Percentiles rank a stretch among this genome's conserved stretches.
phyloP scores from a whole-genome alignment of 2,329 filamentous ascomycete species.

The Beauveria sp. region DNA sequence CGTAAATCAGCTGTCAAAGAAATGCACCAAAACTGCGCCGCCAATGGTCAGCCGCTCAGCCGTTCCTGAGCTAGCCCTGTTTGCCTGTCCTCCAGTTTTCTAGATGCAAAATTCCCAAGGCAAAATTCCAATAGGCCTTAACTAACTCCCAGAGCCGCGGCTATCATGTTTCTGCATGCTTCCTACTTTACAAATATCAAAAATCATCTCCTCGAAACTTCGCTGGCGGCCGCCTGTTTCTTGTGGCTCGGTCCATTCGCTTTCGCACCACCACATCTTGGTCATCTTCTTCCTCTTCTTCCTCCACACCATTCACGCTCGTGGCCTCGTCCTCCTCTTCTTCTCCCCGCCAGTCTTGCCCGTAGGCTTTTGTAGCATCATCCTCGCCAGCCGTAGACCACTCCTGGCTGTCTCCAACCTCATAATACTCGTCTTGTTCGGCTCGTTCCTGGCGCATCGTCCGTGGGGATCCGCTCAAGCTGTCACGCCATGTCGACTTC shows the following conservation, averaged over 20 bases:
- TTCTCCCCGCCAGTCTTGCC: neutral
- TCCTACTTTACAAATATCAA: conserved; percentile 14
- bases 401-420: conserved; percentile 22
- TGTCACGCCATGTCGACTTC: neutral
- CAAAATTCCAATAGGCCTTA: neutral
- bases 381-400: conserved; percentile 8
- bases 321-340: neutral
- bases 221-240: conserved; percentile 27
- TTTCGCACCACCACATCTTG: conserved; percentile 24
- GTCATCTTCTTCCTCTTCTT: conserved; percentile 21
- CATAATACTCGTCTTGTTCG: conserved; percentile 9
- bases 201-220: conserved; percentile 29
- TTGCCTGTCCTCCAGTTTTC: too few relatives aligned
- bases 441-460: neutral
- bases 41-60: neutral
- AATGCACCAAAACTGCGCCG: neutral
- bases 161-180: neutral
- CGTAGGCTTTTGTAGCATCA: neutral
- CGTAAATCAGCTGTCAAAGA: too few relatives aligned
- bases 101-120: neutral
- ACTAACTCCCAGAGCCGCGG: too few relatives aligned
- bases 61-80: too few relatives aligned
- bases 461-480: neutral
- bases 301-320: neutral
- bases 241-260: conserved; percentile 19